phyloP scores from a whole-genome alignment of 2,329 filamentous ascomycete species.

The Botryotinia calthae region DNA sequence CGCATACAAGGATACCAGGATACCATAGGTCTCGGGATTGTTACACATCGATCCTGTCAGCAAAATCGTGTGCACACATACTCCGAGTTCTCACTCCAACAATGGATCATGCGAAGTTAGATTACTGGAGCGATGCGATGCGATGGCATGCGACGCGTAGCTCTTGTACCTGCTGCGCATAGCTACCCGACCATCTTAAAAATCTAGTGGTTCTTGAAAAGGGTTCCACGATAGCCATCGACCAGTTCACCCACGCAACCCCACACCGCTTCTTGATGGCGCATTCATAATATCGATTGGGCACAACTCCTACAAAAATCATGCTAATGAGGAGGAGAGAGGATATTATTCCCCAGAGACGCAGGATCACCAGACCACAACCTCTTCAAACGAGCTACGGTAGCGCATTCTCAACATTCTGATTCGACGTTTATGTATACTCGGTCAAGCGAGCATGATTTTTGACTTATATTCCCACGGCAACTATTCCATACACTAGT shows the following conservation, averaged over 20 bases:
- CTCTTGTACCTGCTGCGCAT: background rate
- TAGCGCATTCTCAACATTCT: background rate
- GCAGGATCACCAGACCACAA: background rate
- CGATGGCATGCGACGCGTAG: background rate
- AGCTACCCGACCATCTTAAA: background rate
- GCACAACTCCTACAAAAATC: background rate
- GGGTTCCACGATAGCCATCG: background rate
- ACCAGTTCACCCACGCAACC: background rate
- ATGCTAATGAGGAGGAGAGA: conserved; percentile 1
- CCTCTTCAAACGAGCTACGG: background rate
- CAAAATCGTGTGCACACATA: background rate
- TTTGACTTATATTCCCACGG: background rate
- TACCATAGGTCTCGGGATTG: background rate
- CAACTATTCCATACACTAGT: background rate
- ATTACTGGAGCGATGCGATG: background rate
- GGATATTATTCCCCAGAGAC: background rate
- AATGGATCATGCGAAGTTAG: background rate
- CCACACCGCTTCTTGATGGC: conserved; percentile 1
- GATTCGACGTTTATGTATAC: conserved; percentile 1
- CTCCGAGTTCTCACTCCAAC: background rate
- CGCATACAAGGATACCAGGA: background rate
- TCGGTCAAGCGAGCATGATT: background rate
- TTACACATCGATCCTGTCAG: background rate
- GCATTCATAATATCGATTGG: background rate
- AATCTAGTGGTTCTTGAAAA: background rate